Percentiles rank a stretch among this genome's conserved stretches.
Conservation (phyloP, 176 grass and related monocot species). For the Avena insularis region DNA sequence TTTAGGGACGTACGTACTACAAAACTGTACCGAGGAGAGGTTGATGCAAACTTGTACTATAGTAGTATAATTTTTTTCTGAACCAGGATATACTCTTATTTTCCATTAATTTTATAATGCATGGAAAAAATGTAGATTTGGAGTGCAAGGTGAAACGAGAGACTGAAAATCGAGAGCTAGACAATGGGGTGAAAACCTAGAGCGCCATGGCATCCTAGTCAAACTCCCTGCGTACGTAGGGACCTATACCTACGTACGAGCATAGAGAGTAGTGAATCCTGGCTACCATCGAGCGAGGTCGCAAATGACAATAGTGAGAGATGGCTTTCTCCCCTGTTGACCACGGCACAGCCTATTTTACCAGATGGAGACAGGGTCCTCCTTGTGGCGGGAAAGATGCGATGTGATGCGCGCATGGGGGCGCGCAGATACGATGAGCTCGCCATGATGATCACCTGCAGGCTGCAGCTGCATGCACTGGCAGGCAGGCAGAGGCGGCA, state of each 20-base stretch:
- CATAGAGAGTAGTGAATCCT: too few relatives aligned
- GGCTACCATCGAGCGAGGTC: not conserved
- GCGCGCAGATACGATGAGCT: slow-evolving; percentile 44
- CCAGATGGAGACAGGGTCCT: not conserved
- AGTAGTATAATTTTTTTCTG: not conserved
- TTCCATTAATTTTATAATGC: not conserved
- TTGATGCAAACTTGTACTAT: too few relatives aligned
- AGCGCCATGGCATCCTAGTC: too few relatives aligned
- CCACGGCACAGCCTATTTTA: not conserved
- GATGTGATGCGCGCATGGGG: slow-evolving; percentile 40
- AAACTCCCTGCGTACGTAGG: too few relatives aligned
- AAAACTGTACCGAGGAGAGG: not conserved
- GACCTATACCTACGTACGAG: too few relatives aligned
- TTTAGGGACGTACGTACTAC: not conserved
- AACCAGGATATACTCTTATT: not conserved
- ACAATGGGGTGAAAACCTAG: too few relatives aligned
- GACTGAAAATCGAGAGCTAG: too few relatives aligned
- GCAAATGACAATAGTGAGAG: not conserved
- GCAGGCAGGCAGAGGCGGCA: not conserved
- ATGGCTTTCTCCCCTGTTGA: slow-evolving; percentile 38
- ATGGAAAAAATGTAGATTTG: too few relatives aligned
- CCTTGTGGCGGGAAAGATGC: not conserved
- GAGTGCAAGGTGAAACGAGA: too few relatives aligned
- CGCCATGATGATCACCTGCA: slow-evolving; percentile 30
- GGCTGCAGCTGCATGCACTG: not conserved